Base-by-base conservation (phyloP, 306 rosid species). In the Sechiopsis laciniata region DNA sequence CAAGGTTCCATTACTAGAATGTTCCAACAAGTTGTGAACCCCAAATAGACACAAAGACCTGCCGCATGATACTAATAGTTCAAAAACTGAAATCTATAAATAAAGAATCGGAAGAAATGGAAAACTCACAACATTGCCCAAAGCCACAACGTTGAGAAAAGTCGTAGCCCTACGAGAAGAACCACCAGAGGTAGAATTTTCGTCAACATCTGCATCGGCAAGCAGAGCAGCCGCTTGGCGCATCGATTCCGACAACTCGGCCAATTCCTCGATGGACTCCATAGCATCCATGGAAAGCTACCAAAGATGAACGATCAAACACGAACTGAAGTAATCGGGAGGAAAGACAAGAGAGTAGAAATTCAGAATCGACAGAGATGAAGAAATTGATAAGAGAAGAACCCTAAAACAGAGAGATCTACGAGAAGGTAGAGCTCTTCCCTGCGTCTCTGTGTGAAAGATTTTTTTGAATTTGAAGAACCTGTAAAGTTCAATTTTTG, bases 251-350 rank as follows among this genome's bases (percentile, higher is more conserved):
- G 99, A 90, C 3, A 94, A 90, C 85, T 91, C 91, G 8, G 77
- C 64, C 82, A 94, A 82, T 73, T 94, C 99, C 58, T 94, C 97
- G 88, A 94, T 91, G 86, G 97, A 95, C 76, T 93, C 99, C 99
- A 94, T 94, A 16, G 83, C 71, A 56, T 40, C 73, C 63, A 62
- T 10, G 16, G 70, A 74, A 67, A 63, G 57, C 26, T 55, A 42
- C 8, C 53, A 5, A 59, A 68, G 75, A 77, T 82, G 82, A 77
- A 75, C 20, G 87, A 88, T 82, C 89, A 58, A 72, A 69, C 56
- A 65, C 65, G 20, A 46, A 67, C 37, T 46, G 19, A 17, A 17
- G 73, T 6, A 72, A 54, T 53, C 17, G 55, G 22, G 26, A 6
- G 61, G 4, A 42, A 37, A n/a, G 12, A 19, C 1, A 9, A 42